These are phyloP conservation scores for Ophiorrhiza pumila DNA, from an alignment of 257 asterid species.

Conservation along the genomic window DNA sequence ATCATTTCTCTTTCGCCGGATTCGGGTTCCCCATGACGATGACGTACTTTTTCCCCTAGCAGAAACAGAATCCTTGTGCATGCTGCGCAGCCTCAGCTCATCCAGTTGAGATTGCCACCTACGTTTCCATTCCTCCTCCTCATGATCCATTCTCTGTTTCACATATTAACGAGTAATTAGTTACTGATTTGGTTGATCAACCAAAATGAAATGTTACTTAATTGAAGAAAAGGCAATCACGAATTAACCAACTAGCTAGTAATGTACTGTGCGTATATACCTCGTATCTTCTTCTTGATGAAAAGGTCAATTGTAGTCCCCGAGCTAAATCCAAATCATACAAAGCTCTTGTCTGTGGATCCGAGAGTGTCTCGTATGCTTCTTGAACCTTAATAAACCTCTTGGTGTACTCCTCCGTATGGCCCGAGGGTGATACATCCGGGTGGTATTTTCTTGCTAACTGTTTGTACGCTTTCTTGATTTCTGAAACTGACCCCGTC, in stretches of 20 bases:
- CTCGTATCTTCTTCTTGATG: constrained; percentile 14
- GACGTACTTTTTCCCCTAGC: constrained; percentile 22
- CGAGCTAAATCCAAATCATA: constrained; percentile 47
- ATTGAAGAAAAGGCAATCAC: too few relatives aligned
- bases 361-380: constrained; percentile 59
- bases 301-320: constrained; percentile 21
- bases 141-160: constrained; percentile 27
- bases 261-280: neutral
- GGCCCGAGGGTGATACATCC: constrained; percentile 60
- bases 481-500: constrained; percentile 37
- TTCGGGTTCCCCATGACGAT: constrained; percentile 50
- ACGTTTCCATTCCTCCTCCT: constrained; percentile 28
- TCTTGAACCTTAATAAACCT: constrained; percentile 44
- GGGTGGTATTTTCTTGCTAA: constrained; percentile 63
- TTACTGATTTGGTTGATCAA: neutral
- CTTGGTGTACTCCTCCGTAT: constrained; percentile 49
- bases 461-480: constrained; percentile 51
- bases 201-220: neutral
- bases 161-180: neutral
- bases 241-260: neutral
- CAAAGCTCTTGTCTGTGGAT: constrained; percentile 39
- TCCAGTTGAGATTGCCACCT: constrained; percentile 49
- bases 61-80: neutral
- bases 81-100: constrained; percentile 31
- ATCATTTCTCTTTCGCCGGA: constrained; percentile 30